Base-by-base conservation (phyloP, 495 filamentous ascomycete genomes). In the Beverwykella pulmonaria region DNA sequence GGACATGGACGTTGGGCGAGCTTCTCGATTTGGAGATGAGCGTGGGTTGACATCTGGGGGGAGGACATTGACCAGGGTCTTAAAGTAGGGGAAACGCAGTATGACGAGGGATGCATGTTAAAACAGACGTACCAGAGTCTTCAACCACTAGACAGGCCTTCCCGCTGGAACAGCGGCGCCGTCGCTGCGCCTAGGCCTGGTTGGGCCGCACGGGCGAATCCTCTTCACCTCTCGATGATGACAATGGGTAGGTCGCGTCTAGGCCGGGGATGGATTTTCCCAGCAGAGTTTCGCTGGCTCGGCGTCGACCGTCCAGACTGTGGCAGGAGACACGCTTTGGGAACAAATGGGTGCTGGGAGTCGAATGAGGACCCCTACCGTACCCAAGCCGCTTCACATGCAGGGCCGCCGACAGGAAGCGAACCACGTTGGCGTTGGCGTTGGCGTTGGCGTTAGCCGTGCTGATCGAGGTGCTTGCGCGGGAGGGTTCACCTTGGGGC, bases 111-210 rank as follows among this genome's bases (percentile, higher is more conserved):
- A 57, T 65, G 30, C 54, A 1, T 20, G 46, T 46, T 34, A 53
- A 63, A 50, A 59, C 27, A 60, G 49, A 65, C 62, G 53, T 65
- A 65, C 62, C 50, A 48, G 29, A 50, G 39, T 2, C 4, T 3
- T 50, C 41, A n/a, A 50, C 39, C 41, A 10, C 8, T 14, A 27
- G 25, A 47, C 39, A 29, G 56, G 12, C 8, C 5, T 19, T 26
- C 14, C 23, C 41, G 17, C 25, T 19, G 34, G 10, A 9, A 25
- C 22, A 30, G 36, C 39, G 20, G 56, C n/a, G 56, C 29, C 61
- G 29, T n/a, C 46, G 17, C 59, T 41, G 44, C 3, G 27, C 8
- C 47, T 39, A 25, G 22, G 14, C 49, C 14, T 4, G n/a, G 26
- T 34, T 6, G 26, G 52, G 52, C 52, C 5, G 19, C 29, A 5